Evolutionary conservation across 768 basidiomycete genomes (phyloP), one percentile per base, ranked within the genome.

Genomic region (Termitomyces sp.): DNA sequence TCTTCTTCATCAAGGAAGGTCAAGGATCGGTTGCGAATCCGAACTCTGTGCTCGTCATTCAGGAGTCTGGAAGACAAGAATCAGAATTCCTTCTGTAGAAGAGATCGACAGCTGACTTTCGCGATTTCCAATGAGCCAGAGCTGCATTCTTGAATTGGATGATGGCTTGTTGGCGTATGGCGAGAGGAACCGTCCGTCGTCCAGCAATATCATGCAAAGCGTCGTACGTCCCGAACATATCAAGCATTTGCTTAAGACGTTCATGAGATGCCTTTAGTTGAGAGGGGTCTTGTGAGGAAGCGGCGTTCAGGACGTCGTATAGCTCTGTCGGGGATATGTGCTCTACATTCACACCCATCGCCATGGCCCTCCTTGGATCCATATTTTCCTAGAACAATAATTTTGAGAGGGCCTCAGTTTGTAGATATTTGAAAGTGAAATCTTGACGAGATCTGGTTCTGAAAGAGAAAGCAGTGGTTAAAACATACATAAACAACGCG

Each of bases 91-190:
- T 15, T 39, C 16, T 1, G 13, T 18, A 44, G 47, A 11, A 13
- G 18, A 57, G 24, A 45, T 33, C 18, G 27, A 42, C 6, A 49
- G 63, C 81, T 68, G 63, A 91, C 92, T 85, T 91, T 74, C 86
- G 75, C 34, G 86, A 87, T 67, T 82, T 79, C 94, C 94, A 96
- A 66, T 91, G 87, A 51, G 73, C 73, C 4, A 86, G 70, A 2
- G 86, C 87, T 1, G 81, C 79, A 65, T 95, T 95, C 74, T 95
- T 95, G 76, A 95, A 89, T 67, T 93, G 92, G 57, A 95, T 89
- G 62, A 93, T 91, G 27, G 89, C 85, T 69, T 91, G 89, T 64
- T 89, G 82, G 44, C 93, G 84, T 52, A 94, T 81, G 16, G 75
- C 74, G 39, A 88, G 70, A 15, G 89, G 86, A n/a, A 87, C 70